Evolutionary conservation across 139 green algal genomes (phyloP).

Genomic region (Volvox africanus): DNA sequence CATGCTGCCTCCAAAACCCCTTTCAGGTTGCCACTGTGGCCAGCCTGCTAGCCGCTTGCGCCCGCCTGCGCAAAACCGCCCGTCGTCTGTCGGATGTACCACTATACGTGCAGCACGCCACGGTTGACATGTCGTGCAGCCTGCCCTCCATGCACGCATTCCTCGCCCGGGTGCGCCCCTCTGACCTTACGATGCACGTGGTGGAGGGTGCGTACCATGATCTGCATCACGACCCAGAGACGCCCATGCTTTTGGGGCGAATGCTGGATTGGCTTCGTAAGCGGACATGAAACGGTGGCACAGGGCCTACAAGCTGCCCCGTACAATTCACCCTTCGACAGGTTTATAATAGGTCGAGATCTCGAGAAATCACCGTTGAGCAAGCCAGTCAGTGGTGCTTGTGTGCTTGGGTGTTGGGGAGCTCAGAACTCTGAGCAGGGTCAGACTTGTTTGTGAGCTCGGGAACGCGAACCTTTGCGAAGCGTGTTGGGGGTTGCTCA

Average conservation of each 20-base stretch:
- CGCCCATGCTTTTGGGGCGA: constrained; percentile 1
- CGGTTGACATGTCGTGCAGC: constrained; percentile 9
- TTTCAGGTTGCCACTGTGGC: constrained; percentile 14
- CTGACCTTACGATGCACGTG: constrained; percentile 15
- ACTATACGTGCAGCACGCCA: constrained; percentile 16
- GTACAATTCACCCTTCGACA: too few relatives aligned
- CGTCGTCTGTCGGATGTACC: background rate
- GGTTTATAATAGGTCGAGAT: too few relatives aligned
- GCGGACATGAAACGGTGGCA: background rate
- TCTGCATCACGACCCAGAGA: constrained; percentile 47
- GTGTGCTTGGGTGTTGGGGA: too few relatives aligned
- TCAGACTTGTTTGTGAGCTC: too few relatives aligned
- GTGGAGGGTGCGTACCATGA: constrained; percentile 38
- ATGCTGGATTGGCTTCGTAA: constrained; percentile 19
- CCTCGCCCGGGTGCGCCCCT: background rate
- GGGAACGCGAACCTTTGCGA: too few relatives aligned
- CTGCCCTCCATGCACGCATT: background rate
- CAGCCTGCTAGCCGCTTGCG: constrained; percentile 22
- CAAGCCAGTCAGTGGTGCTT: too few relatives aligned
- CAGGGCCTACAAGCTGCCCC: too few relatives aligned
- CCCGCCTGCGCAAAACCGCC: background rate
- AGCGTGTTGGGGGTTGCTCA: too few relatives aligned
- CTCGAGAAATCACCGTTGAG: too few relatives aligned
- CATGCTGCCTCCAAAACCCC: background rate
- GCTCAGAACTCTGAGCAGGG: too few relatives aligned